Percentiles rank a stretch among this genome's conserved stretches.
Conservation (phyloP, 805 yeast genomes). For the Kodamaea restingae region DNA sequence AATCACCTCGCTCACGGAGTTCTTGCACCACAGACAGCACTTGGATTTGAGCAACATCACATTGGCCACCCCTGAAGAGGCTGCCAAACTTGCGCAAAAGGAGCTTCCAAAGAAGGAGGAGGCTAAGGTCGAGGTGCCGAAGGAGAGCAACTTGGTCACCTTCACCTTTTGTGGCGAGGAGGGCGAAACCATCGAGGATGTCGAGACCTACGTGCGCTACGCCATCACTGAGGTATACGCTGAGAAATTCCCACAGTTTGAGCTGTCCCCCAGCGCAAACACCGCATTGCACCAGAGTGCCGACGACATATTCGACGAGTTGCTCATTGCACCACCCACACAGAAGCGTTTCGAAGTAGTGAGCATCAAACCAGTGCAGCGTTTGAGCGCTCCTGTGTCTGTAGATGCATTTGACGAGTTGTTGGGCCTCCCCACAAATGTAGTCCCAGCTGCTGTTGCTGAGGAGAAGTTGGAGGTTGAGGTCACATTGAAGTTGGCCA, state of each 20-base stretch:
- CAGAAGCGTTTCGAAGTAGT: conserved; percentile 33
- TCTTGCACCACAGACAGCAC: conserved; percentile 52
- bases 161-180: conserved; percentile 12
- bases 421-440: conserved; percentile 26
- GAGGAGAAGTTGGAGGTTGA: conserved; percentile 17
- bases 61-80: conserved; percentile 31
- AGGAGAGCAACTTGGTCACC: conserved; percentile 14
- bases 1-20: conserved; percentile 50
- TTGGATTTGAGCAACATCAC: conserved; percentile 72
- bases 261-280: conserved; percentile 28
- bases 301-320: conserved; percentile 36
- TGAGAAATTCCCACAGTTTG: conserved; percentile 33
- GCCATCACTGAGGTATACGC: conserved; percentile 31
- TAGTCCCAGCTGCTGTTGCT: not conserved
- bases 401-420: conserved; percentile 29
- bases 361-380: conserved; percentile 13
- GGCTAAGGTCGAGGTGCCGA: conserved; percentile 12
- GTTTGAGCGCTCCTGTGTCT: conserved; percentile 1
- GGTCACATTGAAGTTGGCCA: conserved; percentile 32
- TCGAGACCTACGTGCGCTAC: conserved; percentile 7
- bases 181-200: conserved; percentile 6
- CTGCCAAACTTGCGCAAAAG: conserved; percentile 12
- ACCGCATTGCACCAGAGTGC: conserved; percentile 6
- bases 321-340: conserved; percentile 33
- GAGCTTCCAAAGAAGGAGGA: conserved; percentile 9